These are phyloP conservation scores for Pogostemon cablin DNA, from an alignment of 257 asterid species.

Conservation along the genomic window DNA sequence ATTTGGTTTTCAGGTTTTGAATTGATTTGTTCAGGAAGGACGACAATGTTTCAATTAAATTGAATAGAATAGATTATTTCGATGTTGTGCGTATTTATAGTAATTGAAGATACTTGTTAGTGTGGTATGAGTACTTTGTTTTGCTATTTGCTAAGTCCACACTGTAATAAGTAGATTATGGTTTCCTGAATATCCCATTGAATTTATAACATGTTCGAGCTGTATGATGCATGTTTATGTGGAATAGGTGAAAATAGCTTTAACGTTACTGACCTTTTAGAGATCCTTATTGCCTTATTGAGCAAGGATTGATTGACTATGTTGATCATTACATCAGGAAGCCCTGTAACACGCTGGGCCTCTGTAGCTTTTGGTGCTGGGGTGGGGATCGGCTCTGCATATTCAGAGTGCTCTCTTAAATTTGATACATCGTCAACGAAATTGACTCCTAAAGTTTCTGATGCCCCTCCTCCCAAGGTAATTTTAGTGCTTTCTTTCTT, in stretches of 20 bases:
- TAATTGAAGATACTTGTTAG: background rate
- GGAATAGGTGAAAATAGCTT: background rate
- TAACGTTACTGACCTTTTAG: background rate
- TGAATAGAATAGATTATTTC: conserved; percentile 23
- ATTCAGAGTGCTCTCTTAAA: conserved; percentile 69
- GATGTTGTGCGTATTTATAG: background rate
- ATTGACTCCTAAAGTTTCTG: conserved; percentile 39
- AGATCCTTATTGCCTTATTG: background rate
- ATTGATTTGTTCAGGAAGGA: background rate
- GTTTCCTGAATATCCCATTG: background rate
- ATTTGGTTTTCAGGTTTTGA: background rate
- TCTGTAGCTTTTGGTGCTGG: conserved; percentile 88
- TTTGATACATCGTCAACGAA: conserved; percentile 54
- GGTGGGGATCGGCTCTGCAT: conserved; percentile 81
- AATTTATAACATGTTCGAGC: too few relatives aligned
- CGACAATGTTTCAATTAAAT: background rate
- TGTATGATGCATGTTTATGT: background rate
- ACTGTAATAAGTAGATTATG: background rate
- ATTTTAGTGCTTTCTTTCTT: background rate
- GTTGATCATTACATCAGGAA: conserved; percentile 53
- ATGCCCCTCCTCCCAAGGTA: conserved; percentile 48
- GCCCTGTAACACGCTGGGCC: conserved; percentile 91
- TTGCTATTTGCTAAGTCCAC: too few relatives aligned
- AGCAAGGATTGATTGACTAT: conserved; percentile 15
- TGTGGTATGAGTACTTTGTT: too few relatives aligned